Evolutionary conservation across 1,284 basidiomycete species (phyloP), one percentile per base, ranked within the genome.

Genomic region (Omphalotus olearius): DNA sequence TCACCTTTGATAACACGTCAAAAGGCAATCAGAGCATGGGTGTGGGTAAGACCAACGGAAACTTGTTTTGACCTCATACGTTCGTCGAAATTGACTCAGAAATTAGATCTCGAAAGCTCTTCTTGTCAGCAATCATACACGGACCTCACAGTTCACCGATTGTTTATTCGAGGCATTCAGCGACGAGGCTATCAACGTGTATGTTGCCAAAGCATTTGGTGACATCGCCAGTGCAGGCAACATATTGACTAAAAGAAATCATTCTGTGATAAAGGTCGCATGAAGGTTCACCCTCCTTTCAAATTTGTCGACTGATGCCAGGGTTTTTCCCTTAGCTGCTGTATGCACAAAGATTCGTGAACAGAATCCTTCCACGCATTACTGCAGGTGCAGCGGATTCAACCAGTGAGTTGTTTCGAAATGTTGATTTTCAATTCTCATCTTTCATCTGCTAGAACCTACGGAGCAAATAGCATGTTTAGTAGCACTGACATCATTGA

Each of bases 321-420:
- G n/a, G n/a, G n/a, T n/a, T n/a, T n/a, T n/a, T 17, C 30, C 33
- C 35, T 9, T 53, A 96, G 93, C 76, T 93, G 36, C 71, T 97
- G 16, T 84, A 91, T 67, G 83, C 85, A 30, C 96, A 99, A 66
- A 91, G 86, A 66, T 88, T 91, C 59, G 87, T 92, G 62, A 85
- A 79, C 50, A 67, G 70, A 20, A 72, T 93, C 6, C 71, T 98
- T 11, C 92, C 93, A 0, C 80, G 79, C 52, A 73, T 98, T 14
- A 76, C 94, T 33, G 71, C 73, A 0, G 87, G 87, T 4, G 77
- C 80, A 5, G 76, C 74, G 50, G 67, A 69, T 49, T 58, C 68
- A 4, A 65, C 59, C 37, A 68, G 79, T 83, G 58, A 55, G 75
- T 66, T 6, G 16, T 41, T 18, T 17, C 41, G n/a, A n/a, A n/a